These are phyloP conservation scores for Hysterangium stoloniferum DNA, from an alignment of 768 basidiomycete species.

Conservation along the genomic window DNA sequence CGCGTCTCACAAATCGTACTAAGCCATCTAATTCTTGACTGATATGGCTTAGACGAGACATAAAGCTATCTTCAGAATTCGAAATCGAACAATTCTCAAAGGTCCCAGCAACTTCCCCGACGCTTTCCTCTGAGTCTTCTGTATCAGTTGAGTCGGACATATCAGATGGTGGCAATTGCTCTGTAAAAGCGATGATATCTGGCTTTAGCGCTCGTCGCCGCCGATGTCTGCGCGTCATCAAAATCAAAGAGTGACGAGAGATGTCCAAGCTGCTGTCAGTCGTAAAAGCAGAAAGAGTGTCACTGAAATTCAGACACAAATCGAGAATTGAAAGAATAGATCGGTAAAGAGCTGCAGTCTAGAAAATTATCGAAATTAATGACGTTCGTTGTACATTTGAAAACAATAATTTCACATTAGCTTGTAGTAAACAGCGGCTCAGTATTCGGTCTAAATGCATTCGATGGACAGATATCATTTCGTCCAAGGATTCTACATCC, in stretches of 20 bases:
- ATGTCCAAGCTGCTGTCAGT: constrained; percentile 56
- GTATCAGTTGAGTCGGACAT: constrained; percentile 26
- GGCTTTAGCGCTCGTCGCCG: constrained; percentile 27
- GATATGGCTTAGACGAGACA: constrained; percentile 51
- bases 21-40: constrained; percentile 62
- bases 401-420: constrained; percentile 37
- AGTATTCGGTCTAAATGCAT: constrained; percentile 53
- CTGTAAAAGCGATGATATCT: constrained; percentile 17
- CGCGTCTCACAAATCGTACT: constrained; percentile 59
- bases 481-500: constrained; percentile 58
- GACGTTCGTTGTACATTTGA: not conserved
- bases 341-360: constrained; percentile 60
- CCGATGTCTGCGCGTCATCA: constrained; percentile 49
- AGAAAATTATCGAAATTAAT: constrained; percentile 1
- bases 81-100: not conserved
- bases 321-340: constrained; percentile 66
- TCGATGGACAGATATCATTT: constrained; percentile 43
- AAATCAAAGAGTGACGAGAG: constrained; percentile 39
- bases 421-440: constrained; percentile 54
- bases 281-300: constrained; percentile 51
- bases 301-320: constrained; percentile 63
- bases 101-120: constrained; percentile 22
- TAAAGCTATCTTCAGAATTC: constrained; percentile 43
- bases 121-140: constrained; percentile 29
- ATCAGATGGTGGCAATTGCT: constrained; percentile 19